Conservation (phyloP, 2,329 filamentous ascomycete species). For the Aspergillus fructus region DNA sequence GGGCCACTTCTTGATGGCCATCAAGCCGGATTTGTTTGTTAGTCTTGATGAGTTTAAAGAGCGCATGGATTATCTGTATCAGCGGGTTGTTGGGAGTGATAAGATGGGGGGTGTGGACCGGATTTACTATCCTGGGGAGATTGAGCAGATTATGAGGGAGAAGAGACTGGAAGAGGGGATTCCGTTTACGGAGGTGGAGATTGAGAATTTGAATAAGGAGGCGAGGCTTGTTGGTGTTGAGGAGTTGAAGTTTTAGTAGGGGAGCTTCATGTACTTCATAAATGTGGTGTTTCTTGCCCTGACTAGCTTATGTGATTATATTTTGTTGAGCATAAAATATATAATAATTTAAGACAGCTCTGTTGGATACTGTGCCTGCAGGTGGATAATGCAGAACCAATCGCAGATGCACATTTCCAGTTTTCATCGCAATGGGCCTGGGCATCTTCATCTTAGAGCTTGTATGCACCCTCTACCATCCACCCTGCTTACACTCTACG, state of each 20-base stretch:
- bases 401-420: too few species aligned
- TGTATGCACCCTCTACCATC: too few species aligned
- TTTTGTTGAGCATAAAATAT: too few species aligned
- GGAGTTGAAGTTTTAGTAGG: neutral
- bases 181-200: constrained; percentile 49
- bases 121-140: constrained; percentile 60
- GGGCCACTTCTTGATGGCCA: constrained; percentile 69
- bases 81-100: constrained; percentile 53
- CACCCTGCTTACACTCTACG: too few species aligned
- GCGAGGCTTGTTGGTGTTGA: constrained; percentile 44
- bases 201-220: constrained; percentile 52
- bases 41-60: constrained; percentile 65
- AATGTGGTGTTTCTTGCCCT: too few species aligned
- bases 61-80: constrained; percentile 59
- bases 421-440: too few species aligned
- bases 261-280: neutral
- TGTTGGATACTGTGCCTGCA: too few species aligned
- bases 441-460: too few species aligned
- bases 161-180: constrained; percentile 45
- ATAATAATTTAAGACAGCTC: too few species aligned
- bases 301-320: too few species aligned
- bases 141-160: constrained; percentile 52
- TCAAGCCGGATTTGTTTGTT: constrained; percentile 76
- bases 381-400: too few species aligned
- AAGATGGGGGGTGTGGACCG: constrained; percentile 55